Base-by-base conservation (phyloP, 768 basidiomycete genomes). In the Leccinum longicurvipes region DNA sequence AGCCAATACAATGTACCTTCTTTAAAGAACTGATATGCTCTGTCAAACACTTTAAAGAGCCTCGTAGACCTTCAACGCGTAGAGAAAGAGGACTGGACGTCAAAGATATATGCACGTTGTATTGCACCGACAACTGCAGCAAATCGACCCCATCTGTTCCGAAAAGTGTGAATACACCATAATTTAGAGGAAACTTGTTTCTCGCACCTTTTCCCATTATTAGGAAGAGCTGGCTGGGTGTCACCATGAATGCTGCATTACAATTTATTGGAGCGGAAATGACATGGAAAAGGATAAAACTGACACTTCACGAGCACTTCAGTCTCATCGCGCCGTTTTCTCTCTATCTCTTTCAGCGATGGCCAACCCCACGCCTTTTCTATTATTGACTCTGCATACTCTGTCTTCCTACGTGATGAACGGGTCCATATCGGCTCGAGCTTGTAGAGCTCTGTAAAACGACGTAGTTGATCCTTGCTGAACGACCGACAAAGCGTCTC, bases 301-400 rank as follows among this genome's bases (percentile, higher is more conserved):
- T 55, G 63, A 85, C 85, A 70, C 65, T 77, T 71, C 39, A 72
- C 67, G 19, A 72, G 65, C 4, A 77, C 64, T 65, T 84, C 82
- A 15, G 76, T 83, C 67, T 71, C 72, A 48, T 83, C 82, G 46
- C 74, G 74, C 63, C 73, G 75, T 51, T 77, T 70, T 63, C 77
- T 78, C 63, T 79, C 75, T 6, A 86, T 73, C 28, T 79, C 76
- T 45, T 74, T 70, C 52, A 87, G 65, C 25, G 84, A 80, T 6
- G 84, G 82, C 87, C 86, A 90, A 25, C 74, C 74, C 89, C 89
- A 92, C 54, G 76, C 72, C 56, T 78, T 72, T 66, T 88, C 83
- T 25, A 91, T 77, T 57, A 90, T 82, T 47, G 75, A 72, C 45
- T 74, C 74, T 39, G 79, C 80, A 60, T 70, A 73, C 34, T 73